phyloP scores from a whole-genome alignment of 2,329 filamentous ascomycete species.

The Tolypocladium sp. region DNA sequence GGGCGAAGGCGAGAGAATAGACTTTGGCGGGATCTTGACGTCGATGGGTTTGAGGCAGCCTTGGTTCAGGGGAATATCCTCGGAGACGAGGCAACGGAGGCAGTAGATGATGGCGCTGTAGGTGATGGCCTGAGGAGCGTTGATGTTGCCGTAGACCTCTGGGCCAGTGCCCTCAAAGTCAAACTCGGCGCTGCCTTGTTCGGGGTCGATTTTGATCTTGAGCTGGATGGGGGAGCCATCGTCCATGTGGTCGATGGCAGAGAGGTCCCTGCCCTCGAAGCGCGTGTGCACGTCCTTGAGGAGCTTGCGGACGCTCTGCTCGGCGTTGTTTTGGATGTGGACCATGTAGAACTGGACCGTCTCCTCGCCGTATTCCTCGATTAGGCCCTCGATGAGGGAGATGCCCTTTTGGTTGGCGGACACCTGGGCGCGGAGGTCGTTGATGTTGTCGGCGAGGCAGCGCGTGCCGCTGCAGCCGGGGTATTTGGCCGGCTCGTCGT shows the following conservation, averaged over 20 bases:
- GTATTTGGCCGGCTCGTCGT: slow-evolving; percentile 64
- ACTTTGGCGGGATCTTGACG: slow-evolving; percentile 62
- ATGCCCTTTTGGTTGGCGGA: slow-evolving; percentile 84
- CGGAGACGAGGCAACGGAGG: slow-evolving; percentile 67
- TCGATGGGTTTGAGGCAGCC: slow-evolving; percentile 71
- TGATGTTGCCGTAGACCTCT: slow-evolving; percentile 22
- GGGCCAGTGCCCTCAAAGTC: slow-evolving; percentile 23
- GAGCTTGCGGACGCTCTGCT: slow-evolving; percentile 54
- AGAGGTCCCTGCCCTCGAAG: slow-evolving; percentile 12
- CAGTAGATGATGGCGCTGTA: slow-evolving; percentile 71
- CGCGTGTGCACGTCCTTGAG: slow-evolving; percentile 9
- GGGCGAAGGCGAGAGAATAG: slow-evolving; percentile 66
- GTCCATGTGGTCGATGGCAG: slow-evolving; percentile 59
- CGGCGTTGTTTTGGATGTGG: slow-evolving; percentile 31
- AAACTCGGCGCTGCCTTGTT: slow-evolving; percentile 64
- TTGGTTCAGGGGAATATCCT: slow-evolving; percentile 81
- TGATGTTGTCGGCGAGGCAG: slow-evolving; percentile 74
- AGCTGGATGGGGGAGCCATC: slow-evolving; percentile 73
- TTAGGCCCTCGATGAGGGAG: slow-evolving; percentile 59
- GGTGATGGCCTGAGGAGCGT: slow-evolving; percentile 22
- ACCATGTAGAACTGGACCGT: slow-evolving; percentile 56
- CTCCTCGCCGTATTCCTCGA: slow-evolving; percentile 62
- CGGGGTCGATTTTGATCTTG: slow-evolving; percentile 63
- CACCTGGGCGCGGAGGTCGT: slow-evolving; percentile 79
- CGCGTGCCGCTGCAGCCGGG: slow-evolving; percentile 71